Evolutionary conservation across 1,139 yeast species (phyloP), one percentile per base, ranked within the genome.

Genomic region (Magnusiomyces tetraspermus): DNA sequence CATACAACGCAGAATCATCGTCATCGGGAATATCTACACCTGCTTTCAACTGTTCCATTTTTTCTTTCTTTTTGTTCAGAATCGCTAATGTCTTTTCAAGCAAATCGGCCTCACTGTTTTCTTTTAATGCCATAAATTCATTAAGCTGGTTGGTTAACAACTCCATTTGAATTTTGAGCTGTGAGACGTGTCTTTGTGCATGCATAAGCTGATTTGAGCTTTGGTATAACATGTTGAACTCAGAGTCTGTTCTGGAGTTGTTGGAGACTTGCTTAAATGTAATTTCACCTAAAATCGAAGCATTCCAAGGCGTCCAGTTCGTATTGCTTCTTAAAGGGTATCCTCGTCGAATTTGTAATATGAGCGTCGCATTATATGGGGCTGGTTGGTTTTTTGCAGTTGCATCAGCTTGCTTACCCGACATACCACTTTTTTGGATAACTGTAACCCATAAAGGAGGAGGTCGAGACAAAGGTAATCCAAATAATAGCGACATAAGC

Each of bases 41-140:
- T 1, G 54, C 23, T 37, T 24, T 42, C 1, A 62, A 47, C 23
- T 53, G 53, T n/a, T 49, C 38, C 43, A 63, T 58, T 46, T 61
- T 59, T 1, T 46, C 53, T 46, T 65, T 65, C 49, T 67, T 59
- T 11, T 61, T 61, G 41, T 67, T 66, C 19, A 68, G 33, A 10
- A 68, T 49, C 15, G 56, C 58, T 0, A 68, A 57, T 30, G 64
- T 66, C 51, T 57, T 54, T 8, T 52, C 49, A 1, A 64, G 50
- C 46, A 66, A 50, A 1, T 56, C 57, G 1, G 59, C 59, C 36
- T 64, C 61, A 2, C 57, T 56, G 3, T 49, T 47, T 28, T 58
- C 49, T 3, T 61, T 59, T 21, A 57, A 56, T 10, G 48, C 48
- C 1, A 55, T 49, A 53, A 61, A 54, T 11, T 61, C 59, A 11